These are phyloP conservation scores for Lagenidium sp. DNA, from an alignment of 352 stramenopile genomes.

Conservation along the genomic window DNA sequence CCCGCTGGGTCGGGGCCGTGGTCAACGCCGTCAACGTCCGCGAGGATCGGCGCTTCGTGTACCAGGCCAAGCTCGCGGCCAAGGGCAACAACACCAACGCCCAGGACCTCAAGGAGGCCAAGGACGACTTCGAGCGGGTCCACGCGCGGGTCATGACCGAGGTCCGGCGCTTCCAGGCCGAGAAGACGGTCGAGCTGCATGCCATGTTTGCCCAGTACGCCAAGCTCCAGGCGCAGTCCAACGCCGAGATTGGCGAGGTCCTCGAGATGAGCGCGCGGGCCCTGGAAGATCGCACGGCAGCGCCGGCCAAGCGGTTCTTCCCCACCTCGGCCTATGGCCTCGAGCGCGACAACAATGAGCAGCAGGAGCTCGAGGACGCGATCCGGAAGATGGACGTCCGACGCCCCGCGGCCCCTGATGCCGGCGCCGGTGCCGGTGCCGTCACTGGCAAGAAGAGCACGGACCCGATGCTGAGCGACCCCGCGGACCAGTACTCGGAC, in stretches of 20 bases:
- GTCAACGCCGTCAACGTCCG: slow-evolving; percentile 60
- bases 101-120: slow-evolving; percentile 49
- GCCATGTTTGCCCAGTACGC: slow-evolving; percentile 69
- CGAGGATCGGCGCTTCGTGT: slow-evolving; percentile 68
- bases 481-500: slow-evolving; percentile 33
- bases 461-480: slow-evolving; percentile 4
- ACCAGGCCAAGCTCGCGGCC: slow-evolving; percentile 66
- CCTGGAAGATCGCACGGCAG: slow-evolving; percentile 33
- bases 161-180: slow-evolving; percentile 55
- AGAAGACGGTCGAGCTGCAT: slow-evolving; percentile 68
- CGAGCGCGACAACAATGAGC: slow-evolving; percentile 14
- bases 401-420: slow-evolving; percentile 2
- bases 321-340: slow-evolving; percentile 18
- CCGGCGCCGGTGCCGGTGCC: too few relatives aligned
- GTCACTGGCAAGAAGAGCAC: slow-evolving; percentile 9
- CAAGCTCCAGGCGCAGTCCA: slow-evolving; percentile 36
- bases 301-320: slow-evolving; percentile 22
- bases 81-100: slow-evolving; percentile 19
- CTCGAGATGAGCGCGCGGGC: slow-evolving; percentile 28
- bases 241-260: slow-evolving; percentile 39
- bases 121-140: slow-evolving; percentile 68
- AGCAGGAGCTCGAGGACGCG: slow-evolving; percentile 9
- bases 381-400: slow-evolving; percentile 19
- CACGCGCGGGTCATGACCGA: slow-evolving; percentile 71
- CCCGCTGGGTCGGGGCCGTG: slow-evolving; percentile 66